These are phyloP conservation scores for Cladosporium sp. DNA, from an alignment of 2,329 filamentous ascomycete species.

Conservation along the genomic window DNA sequence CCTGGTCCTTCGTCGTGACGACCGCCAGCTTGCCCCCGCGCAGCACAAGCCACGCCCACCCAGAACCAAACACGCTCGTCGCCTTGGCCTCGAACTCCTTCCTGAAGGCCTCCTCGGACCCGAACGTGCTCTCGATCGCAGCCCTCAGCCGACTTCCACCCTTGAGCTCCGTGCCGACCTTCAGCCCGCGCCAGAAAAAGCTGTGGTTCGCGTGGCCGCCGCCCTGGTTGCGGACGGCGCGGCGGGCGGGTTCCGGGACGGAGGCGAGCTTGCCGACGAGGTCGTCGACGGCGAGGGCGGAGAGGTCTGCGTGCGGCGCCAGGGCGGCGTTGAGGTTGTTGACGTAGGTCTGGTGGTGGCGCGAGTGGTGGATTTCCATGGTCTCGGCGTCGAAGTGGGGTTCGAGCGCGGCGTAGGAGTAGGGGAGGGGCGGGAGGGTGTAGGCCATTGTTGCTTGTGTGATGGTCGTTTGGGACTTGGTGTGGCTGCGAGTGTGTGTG, in stretches of 20 bases:
- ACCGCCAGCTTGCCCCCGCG: slow-evolving; percentile 45
- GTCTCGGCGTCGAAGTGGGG: slow-evolving; percentile 70
- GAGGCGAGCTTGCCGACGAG: slow-evolving; percentile 33
- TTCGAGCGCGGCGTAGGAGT: slow-evolving; percentile 55
- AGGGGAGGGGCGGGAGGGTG: slow-evolving; percentile 25
- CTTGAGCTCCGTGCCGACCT: slow-evolving; percentile 53
- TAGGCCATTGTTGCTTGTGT: slow-evolving; percentile 19
- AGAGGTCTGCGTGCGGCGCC: slow-evolving; percentile 46
- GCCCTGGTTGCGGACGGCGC: slow-evolving; percentile 49
- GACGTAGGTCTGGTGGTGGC: slow-evolving; percentile 75
- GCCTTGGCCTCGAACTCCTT: slow-evolving; percentile 59
- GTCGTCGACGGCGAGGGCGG: slow-evolving; percentile 52
- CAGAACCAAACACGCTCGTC: slow-evolving; percentile 71
- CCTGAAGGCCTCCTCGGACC: slow-evolving; percentile 61
- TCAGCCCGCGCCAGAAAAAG: slow-evolving; percentile 78
- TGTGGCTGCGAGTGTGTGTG: not conserved
- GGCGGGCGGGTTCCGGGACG: slow-evolving; percentile 57
- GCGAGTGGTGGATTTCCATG: slow-evolving; percentile 74
- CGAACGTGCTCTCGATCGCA: slow-evolving; percentile 61
- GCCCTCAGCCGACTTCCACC: slow-evolving; percentile 53
- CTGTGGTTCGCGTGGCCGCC: slow-evolving; percentile 92
- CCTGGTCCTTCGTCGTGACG: slow-evolving; percentile 80
- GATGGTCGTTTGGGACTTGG: not conserved
- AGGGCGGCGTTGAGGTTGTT: slow-evolving; percentile 67
- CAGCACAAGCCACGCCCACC: slow-evolving; percentile 77